phyloP scores from a whole-genome alignment of 768 basidiomycete species.

The Boletus insuetus region DNA sequence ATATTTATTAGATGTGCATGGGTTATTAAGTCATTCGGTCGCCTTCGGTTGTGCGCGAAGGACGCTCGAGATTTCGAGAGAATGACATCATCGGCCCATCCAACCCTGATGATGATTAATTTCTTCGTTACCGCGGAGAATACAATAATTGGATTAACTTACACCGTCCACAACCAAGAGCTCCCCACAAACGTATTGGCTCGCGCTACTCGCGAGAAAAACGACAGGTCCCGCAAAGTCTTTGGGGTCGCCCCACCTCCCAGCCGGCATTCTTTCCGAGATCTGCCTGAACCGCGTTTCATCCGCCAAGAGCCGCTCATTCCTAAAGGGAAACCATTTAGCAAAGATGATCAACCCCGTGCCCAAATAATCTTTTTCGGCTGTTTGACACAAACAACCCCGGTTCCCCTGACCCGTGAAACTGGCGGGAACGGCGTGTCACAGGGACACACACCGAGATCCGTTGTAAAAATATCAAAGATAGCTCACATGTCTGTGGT shows the following conservation, averaged over 20 bases:
- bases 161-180: conserved; percentile 67
- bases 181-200: conserved; percentile 70
- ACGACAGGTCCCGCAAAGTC: conserved; percentile 70
- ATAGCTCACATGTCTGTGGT: conserved; percentile 77
- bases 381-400: conserved; percentile 6
- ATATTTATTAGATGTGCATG: not conserved
- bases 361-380: not conserved
- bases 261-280: conserved; percentile 67
- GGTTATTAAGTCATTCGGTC: not conserved
- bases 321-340: conserved; percentile 42
- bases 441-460: conserved; percentile 1
- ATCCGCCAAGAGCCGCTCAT: conserved; percentile 60
- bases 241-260: conserved; percentile 61
- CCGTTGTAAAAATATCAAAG: conserved; percentile 9
- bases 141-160: conserved; percentile 28
- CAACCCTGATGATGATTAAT: conserved; percentile 44
- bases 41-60: not conserved
- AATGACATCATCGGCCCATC: conserved; percentile 48
- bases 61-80: conserved; percentile 1
- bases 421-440: conserved; percentile 3
- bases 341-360: conserved; percentile 5
- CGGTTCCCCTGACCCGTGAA: conserved; percentile 2
- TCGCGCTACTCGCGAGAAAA: conserved; percentile 62
- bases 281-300: conserved; percentile 62
- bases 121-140: conserved; percentile 1